These are phyloP conservation scores for Brasenia schreberi DNA, from an alignment of 164 flowering plant species.

Conservation along the genomic window DNA sequence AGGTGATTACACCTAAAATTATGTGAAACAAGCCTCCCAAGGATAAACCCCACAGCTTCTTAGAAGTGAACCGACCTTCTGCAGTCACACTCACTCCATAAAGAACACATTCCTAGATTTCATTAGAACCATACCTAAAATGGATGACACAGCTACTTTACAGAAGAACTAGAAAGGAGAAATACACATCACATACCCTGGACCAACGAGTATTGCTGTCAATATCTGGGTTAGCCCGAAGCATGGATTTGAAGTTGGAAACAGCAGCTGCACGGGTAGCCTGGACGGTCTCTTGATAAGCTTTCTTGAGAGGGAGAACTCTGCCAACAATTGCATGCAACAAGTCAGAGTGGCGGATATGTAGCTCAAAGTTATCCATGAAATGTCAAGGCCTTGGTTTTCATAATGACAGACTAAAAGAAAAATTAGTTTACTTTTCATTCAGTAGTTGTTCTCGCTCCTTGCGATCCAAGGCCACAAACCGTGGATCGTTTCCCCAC, in stretches of 20 bases:
- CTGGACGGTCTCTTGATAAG: constrained; percentile 68
- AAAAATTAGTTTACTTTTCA: constrained; percentile 49
- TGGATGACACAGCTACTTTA: too few relatives aligned
- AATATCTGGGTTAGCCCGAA: constrained; percentile 59
- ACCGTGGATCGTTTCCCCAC: constrained; percentile 87
- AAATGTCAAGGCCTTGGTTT: not conserved
- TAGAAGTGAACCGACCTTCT: too few relatives aligned
- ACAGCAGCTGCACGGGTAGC: constrained; percentile 60
- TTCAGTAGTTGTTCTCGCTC: constrained; percentile 70
- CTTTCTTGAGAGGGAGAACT: constrained; percentile 60
- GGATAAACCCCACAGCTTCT: too few relatives aligned
- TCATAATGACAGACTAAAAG: not conserved
- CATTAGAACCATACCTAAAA: too few relatives aligned
- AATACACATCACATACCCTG: constrained; percentile 34
- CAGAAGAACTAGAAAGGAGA: too few relatives aligned
- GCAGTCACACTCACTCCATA: too few relatives aligned
- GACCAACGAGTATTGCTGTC: constrained; percentile 77
- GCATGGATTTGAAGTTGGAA: constrained; percentile 78
- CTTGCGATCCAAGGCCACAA: constrained; percentile 81
- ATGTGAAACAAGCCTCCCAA: too few relatives aligned
- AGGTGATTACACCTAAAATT: too few relatives aligned
- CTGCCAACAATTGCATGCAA: constrained; percentile 23
- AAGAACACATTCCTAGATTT: too few relatives aligned
- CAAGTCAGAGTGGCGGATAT: not conserved
- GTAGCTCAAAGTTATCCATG: not conserved